Base-by-base conservation (phyloP, 169 alveolate species). In the Besnoitia besnoiti region DNA sequence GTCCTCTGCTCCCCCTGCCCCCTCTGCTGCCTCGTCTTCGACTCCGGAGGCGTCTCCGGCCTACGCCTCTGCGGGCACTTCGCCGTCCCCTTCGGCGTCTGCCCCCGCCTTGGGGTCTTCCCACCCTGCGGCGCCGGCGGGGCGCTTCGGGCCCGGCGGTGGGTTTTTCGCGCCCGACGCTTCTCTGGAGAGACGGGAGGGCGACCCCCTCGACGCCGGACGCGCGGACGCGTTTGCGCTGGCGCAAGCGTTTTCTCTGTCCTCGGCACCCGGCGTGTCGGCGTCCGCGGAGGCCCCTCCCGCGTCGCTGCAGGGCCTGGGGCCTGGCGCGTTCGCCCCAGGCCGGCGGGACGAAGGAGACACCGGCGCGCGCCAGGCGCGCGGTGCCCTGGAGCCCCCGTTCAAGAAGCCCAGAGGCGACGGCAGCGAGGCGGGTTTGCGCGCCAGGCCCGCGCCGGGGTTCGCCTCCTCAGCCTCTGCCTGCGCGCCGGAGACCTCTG, bases 251-350 rank as follows among this genome's bases (percentile, higher is more conserved):
- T n/a, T n/a, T n/a, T n/a, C n/a, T n/a, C n/a, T n/a, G n/a, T n/a
- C n/a, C n/a, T n/a, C n/a, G n/a, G n/a, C n/a, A n/a, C n/a, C n/a
- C 67, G 67, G 67, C 67, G 67, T 55, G 33, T 55, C 67, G 33
- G 67, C 67, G 33, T 21, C 67, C 24, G 67, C 12, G 24, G 67
- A 55, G 24, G 67, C 67, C 5, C 5, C 33, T 16, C 4, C 5
- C n/a, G 67, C 12, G 33, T 21, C 7, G 67, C 67, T 8, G 55
- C 55, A 5, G 5, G 55, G 5, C 55, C 14, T 14, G 55, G 55
- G 55, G 55, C 55, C 55, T 49, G 5, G 5, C 55, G 55, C 27
- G 33, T 55, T 16, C 67, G 12, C 30, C 3, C 3, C 27, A 5
- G 67, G 33, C 30, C 67, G 67, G n/a, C 30, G 33, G 7, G 67